Conservation (phyloP, 2,329 filamentous ascomycete genomes). For the Phyllosticta citribraziliensis region DNA sequence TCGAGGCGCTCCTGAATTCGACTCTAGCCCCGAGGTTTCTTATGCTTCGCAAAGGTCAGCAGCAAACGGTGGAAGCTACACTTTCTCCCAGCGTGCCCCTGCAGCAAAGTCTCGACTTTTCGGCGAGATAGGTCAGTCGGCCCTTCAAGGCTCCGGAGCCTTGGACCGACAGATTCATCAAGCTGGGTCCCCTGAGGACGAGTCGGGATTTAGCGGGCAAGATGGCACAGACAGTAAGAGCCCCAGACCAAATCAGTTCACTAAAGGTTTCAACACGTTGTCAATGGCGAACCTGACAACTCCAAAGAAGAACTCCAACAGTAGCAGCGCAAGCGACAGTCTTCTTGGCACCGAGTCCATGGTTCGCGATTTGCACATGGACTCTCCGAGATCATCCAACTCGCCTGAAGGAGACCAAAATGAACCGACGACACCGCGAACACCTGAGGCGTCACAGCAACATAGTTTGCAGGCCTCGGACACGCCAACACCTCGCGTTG, state of each 20-base stretch:
- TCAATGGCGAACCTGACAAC: slow-evolving; percentile 4
- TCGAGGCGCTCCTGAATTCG: slow-evolving; percentile 24
- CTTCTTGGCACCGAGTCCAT: slow-evolving; percentile 39
- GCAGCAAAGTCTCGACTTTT: slow-evolving; percentile 40
- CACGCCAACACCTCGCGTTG: background rate
- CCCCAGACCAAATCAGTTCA: slow-evolving; percentile 11
- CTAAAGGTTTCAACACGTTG: slow-evolving; percentile 3
- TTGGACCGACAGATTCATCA: slow-evolving; percentile 25
- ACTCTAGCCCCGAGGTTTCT: slow-evolving; percentile 30
- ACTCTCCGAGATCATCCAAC: slow-evolving; percentile 31
- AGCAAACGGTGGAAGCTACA: slow-evolving; percentile 5
- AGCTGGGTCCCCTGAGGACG: slow-evolving; percentile 18
- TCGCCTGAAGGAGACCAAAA: slow-evolving; percentile 26
- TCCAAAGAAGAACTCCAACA: slow-evolving; percentile 2
- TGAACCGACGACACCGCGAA: slow-evolving; percentile 27
- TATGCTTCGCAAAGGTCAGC: background rate
- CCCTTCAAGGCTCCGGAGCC: slow-evolving; percentile 43
- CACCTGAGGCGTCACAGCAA: slow-evolving; percentile 9
- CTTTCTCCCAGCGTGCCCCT: slow-evolving; percentile 4
- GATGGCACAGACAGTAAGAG: slow-evolving; percentile 12
- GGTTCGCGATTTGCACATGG: slow-evolving; percentile 40
- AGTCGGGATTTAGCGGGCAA: slow-evolving; percentile 3
- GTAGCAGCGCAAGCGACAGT: slow-evolving; percentile 22
- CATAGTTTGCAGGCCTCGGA: slow-evolving; percentile 22
- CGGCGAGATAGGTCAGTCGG: slow-evolving; percentile 50